Percentiles rank a stretch among this genome's conserved stretches.
These are phyloP conservation scores for Coffea canephora DNA, from an alignment of 257 asterid genomes.

Conservation along the genomic window DNA sequence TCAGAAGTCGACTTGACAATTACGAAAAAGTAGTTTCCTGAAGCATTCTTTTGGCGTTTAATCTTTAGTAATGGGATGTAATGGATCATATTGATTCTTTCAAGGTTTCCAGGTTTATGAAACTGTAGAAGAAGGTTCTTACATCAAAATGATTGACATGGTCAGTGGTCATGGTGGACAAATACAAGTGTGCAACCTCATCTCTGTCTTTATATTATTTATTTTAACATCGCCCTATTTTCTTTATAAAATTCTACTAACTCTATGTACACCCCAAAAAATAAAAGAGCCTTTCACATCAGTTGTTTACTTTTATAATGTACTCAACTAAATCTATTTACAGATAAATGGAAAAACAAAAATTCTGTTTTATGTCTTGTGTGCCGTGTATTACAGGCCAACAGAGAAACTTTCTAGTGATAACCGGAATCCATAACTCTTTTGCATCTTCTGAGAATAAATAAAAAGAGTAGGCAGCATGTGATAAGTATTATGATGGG, in stretches of 20 bases:
- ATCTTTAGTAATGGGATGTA: not conserved
- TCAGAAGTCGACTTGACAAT: slow-evolving; percentile 85
- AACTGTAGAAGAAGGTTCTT: slow-evolving; percentile 98
- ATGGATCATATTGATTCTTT: slow-evolving; percentile 6
- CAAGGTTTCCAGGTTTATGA: slow-evolving; percentile 67
- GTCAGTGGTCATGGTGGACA: slow-evolving; percentile 98
- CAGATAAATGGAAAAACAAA: not conserved
- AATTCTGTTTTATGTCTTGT: not conserved
- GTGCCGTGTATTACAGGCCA: not conserved
- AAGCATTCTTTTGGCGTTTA: slow-evolving; percentile 26
- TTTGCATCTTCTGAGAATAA: not conserved
- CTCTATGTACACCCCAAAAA: not conserved
- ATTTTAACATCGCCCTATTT: not conserved
- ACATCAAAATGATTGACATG: slow-evolving; percentile 97
- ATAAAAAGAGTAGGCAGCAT: not conserved
- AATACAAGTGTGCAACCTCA: slow-evolving; percentile 63
- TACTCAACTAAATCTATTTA: not conserved
- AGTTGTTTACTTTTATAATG: not conserved
- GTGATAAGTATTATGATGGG: not conserved
- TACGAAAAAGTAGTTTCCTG: slow-evolving; percentile 72
- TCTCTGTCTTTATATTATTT: not conserved
- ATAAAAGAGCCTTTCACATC: not conserved
- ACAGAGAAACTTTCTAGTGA: not conserved
- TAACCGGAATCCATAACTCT: no score
- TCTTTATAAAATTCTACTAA: not conserved